A percentile compares a stretch with the other conserved stretches of the same genome.
These are phyloP conservation scores for Adansonia gregorii DNA, from an alignment of 441 rosid species.

Conservation along the genomic window DNA sequence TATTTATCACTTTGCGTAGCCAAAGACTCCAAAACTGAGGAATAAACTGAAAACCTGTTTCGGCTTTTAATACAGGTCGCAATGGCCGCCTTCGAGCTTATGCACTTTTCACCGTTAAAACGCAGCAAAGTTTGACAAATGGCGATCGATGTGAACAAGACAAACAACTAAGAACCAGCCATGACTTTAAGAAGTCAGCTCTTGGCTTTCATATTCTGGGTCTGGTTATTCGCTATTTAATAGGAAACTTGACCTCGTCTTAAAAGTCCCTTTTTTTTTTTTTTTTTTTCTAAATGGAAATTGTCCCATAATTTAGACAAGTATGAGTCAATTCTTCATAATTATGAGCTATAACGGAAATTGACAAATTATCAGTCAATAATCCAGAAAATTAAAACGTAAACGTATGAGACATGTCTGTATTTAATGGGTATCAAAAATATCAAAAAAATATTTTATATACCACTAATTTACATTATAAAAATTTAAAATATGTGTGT, in stretches of 20 bases:
- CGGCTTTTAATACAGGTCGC: not conserved
- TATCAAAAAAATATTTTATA: too few species aligned
- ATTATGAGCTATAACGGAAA: not conserved
- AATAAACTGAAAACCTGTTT: not conserved
- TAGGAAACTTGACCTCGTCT: constrained; percentile 8
- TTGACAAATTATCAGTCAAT: not conserved
- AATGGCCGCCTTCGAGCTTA: not conserved
- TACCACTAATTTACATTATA: too few species aligned
- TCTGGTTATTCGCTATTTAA: not conserved
- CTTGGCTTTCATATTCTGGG: not conserved
- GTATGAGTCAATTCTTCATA: not conserved
- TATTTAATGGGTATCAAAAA: not conserved
- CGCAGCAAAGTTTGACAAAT: not conserved
- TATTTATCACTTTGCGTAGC: too few species aligned
- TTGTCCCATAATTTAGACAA: not conserved
- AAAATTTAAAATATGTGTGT: too few species aligned
- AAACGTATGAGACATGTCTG: not conserved
- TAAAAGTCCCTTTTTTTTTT: not conserved
- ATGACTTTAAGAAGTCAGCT: not conserved
- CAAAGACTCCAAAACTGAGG: constrained; percentile 5
- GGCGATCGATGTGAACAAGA: not conserved
- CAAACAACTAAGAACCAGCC: not conserved
- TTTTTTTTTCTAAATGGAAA: not conserved
- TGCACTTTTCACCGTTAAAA: too few species aligned
- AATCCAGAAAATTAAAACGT: not conserved